Base-by-base conservation (phyloP, 2,329 filamentous ascomycete genomes). In the Leptographium procerum region DNA sequence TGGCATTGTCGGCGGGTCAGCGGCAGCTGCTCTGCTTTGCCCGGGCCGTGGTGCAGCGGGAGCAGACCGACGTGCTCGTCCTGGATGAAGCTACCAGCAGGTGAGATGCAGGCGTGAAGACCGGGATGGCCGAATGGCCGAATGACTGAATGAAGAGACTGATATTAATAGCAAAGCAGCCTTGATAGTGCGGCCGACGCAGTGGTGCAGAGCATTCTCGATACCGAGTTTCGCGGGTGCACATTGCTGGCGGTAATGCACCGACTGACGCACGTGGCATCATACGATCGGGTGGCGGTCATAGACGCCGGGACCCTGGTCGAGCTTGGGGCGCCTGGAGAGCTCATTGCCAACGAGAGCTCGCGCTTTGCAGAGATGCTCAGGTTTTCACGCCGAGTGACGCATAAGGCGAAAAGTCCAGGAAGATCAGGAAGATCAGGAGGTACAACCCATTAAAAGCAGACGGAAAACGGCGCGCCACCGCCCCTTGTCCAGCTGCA, bases 1-100 rank as follows among this genome's bases (percentile, higher is more conserved):
- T 69, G 0, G 61, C 63, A 0, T 62, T 73, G 19, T 76, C 73
- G 0, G 69, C 74, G 34, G 76, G 76, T 1, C 72, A 80, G 65
- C 67, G 70, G 50, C 76, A 79, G 61, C 66, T 79, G 2, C 71
- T 80, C 57, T 72, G 72, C 34, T 62, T 77, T 7, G 72, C 72
- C 0, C 65, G 74, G 26, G 71, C 75, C 0, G 61, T 75, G 3
- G 59, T 74, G 43, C 63, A 67, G 1, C 64, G 63, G 2, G 66
- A 67, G 1, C 67, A 66, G 34, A 65, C 24, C 16, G 28, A 22
- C 9, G 22, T 76, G 7, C 62, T 76, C 0, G 65, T 75, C 11
- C 62, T 73, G 24, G 73, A 75, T 29, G 72, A 75, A 57, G 36
- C 36, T 40, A 43, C 40, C 16, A 19, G 40, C 40, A 6, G 3